These are phyloP conservation scores for Fallopia convolvulus DNA, from an alignment of 148 eudicot genomes.

Conservation along the genomic window DNA sequence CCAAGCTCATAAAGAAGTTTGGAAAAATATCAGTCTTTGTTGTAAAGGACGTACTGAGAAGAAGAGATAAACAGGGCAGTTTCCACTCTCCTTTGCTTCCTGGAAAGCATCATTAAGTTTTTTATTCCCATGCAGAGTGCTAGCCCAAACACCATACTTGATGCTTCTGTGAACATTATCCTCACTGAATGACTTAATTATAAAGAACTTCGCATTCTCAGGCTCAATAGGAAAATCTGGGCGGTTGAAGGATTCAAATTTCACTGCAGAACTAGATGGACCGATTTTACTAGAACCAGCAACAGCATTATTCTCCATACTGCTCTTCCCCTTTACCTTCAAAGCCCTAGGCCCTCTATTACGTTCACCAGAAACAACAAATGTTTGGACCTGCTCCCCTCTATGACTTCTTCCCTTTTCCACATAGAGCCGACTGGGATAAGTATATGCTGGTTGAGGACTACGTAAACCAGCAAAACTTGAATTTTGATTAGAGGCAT, in stretches of 20 bases:
- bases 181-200: conserved; percentile 95
- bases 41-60: conserved; percentile 60
- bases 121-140: conserved; percentile 90
- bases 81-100: conserved; percentile 64
- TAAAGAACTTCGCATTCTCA: conserved; percentile 81
- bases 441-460: conserved; percentile 39
- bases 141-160: conserved; percentile 85
- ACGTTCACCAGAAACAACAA: conserved; percentile 57
- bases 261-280: conserved; percentile 45
- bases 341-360: conserved; percentile 94
- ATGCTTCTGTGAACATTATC: conserved; percentile 95
- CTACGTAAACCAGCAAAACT: conserved; percentile 37
- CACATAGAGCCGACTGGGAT: conserved; percentile 34
- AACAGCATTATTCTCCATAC: conserved; percentile 25
- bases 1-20: neutral
- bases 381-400: conserved; percentile 54
- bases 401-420: conserved; percentile 70
- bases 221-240: conserved; percentile 65
- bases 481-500: conserved; percentile 43
- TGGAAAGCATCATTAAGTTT: conserved; percentile 84
- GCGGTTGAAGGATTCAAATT: conserved; percentile 41
- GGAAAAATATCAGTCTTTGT: neutral
- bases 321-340: conserved; percentile 54
- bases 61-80: conserved; percentile 79
- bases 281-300: conserved; percentile 31